phyloP scores from a whole-genome alignment of 2,329 filamentous ascomycete genomes.

The Triangularia verruculosa region DNA sequence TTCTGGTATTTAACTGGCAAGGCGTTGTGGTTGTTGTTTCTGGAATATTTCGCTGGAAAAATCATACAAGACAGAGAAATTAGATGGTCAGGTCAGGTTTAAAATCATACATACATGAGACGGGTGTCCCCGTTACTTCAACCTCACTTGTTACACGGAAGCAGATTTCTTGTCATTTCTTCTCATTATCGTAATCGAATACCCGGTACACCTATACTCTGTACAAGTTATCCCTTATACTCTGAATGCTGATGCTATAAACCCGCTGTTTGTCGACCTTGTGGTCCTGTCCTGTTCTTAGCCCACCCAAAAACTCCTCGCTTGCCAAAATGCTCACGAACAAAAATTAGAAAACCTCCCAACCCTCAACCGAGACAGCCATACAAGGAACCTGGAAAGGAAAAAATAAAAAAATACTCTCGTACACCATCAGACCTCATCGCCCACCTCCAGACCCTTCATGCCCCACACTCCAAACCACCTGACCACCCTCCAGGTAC shows the following conservation, averaged over 20 bases:
- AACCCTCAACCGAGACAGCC: background rate
- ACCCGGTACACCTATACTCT: background rate
- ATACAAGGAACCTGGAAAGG: background rate
- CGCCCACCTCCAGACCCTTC: too few species aligned
- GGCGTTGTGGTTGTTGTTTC: background rate
- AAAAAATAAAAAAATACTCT: background rate
- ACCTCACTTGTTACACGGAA: too few species aligned
- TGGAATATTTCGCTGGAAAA: background rate
- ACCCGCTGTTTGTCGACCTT: conserved; percentile 2
- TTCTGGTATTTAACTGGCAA: background rate
- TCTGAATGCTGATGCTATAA: background rate
- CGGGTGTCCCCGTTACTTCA: background rate
- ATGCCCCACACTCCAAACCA: too few species aligned
- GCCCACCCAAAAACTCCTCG: conserved; percentile 20
- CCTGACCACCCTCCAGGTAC: too few species aligned
- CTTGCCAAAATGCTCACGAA: conserved; percentile 3
- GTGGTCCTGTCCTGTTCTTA: background rate
- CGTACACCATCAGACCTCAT: too few species aligned
- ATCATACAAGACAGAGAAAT: background rate
- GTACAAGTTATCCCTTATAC: background rate
- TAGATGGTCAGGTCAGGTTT: background rate
- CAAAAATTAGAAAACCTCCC: background rate
- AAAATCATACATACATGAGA: background rate
- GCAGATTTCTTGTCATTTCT: background rate
- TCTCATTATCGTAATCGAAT: background rate